Percentiles rank a stretch among this genome's conserved stretches.
Conservation (phyloP, 139 green algal species). For the Astrephomene gubernaculifera region DNA sequence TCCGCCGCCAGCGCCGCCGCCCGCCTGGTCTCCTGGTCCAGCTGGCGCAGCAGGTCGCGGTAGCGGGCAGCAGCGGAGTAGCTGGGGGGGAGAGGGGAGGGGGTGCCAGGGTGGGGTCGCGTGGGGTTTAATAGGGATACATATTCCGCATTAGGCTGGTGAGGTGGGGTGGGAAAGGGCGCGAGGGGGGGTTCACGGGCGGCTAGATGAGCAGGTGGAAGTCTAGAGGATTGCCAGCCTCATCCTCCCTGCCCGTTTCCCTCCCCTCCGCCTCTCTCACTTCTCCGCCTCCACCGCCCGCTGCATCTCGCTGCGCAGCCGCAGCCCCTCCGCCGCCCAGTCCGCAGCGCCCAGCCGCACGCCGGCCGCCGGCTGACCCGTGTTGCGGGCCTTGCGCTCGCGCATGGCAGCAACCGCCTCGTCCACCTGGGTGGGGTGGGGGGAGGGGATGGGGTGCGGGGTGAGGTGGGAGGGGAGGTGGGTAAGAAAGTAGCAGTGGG, state of each 20-base stretch:
- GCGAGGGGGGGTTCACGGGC: background rate
- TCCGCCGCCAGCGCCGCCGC: slow-evolving; percentile 44
- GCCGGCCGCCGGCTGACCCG: slow-evolving; percentile 20
- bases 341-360: slow-evolving; percentile 55
- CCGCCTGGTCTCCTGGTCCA: slow-evolving; percentile 67
- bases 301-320: slow-evolving; percentile 73
- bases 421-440: slow-evolving; percentile 61
- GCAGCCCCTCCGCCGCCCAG: slow-evolving; percentile 67
- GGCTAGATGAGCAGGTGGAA: too few species aligned
- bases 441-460: background rate
- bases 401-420: slow-evolving; percentile 65
- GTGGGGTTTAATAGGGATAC: too few species aligned
- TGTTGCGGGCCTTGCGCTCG: slow-evolving; percentile 70
- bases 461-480: too few species aligned
- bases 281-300: slow-evolving; percentile 71
- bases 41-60: slow-evolving; percentile 72
- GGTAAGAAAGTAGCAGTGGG: too few species aligned
- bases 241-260: background rate
- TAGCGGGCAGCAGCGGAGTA: slow-evolving; percentile 79
- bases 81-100: slow-evolving; percentile 40
- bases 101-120: background rate
- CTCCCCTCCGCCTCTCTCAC: slow-evolving; percentile 19
- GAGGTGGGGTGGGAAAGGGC: background rate
- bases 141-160: too few species aligned
- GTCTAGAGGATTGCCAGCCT: too few species aligned